phyloP scores from a whole-genome alignment of 2,329 filamentous ascomycete genomes.

The Xylariaceae sp. region DNA sequence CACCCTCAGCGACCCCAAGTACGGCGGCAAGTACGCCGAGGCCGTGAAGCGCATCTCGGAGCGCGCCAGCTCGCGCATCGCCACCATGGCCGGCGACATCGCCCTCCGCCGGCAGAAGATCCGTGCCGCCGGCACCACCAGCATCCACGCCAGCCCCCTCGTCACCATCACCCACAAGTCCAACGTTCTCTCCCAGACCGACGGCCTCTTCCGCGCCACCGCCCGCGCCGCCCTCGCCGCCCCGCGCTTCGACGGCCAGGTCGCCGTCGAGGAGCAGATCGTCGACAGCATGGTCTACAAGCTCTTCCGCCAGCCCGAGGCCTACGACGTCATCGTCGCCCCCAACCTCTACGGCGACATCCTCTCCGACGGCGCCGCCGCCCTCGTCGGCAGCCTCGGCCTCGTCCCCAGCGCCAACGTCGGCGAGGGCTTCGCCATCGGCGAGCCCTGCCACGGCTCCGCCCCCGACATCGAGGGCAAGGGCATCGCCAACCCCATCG shows the following conservation, averaged over 20 bases:
- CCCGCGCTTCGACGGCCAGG: constrained; percentile 50
- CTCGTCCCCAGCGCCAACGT: constrained; percentile 95
- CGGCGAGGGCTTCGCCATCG: constrained; percentile 79
- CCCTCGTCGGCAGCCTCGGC: constrained; percentile 85
- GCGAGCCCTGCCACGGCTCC: constrained; percentile 95
- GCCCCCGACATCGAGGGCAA: constrained; percentile 93
- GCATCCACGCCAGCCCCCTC: constrained; percentile 64
- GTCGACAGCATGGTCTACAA: constrained; percentile 99
- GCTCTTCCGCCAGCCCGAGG: constrained; percentile 90
- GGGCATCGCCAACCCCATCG: constrained; percentile 93
- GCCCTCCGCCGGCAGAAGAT: constrained; percentile 81
- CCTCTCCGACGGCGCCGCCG: constrained; percentile 89
- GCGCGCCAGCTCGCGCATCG: constrained; percentile 78
- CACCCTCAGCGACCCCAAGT: constrained; percentile 68
- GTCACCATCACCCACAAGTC: constrained; percentile 98
- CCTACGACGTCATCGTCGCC: constrained; percentile 97
- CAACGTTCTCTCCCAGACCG: constrained; percentile 94
- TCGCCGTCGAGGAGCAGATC: constrained; percentile 91
- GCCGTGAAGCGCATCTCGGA: constrained; percentile 96
- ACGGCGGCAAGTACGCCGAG: constrained; percentile 79
- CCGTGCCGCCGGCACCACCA: constrained; percentile 45
- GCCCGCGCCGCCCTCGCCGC: constrained; percentile 68
- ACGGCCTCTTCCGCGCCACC: constrained; percentile 87
- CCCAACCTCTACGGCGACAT: constrained; percentile 98
- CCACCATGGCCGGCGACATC: constrained; percentile 91